phyloP scores from a whole-genome alignment of 257 asterid species.

The Solanum infundibuliforme region DNA sequence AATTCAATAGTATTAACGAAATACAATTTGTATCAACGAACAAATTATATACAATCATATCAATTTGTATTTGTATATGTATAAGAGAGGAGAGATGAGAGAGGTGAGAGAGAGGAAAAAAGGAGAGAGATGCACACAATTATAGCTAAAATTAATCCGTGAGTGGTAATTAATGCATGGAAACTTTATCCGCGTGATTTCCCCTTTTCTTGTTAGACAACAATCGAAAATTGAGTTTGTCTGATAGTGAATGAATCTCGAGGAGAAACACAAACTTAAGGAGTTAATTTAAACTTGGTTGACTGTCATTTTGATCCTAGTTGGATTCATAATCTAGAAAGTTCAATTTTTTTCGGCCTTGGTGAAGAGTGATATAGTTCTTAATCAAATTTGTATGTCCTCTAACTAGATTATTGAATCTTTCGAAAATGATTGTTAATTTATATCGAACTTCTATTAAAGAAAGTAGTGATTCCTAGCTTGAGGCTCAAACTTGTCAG shows the following conservation, averaged over 20 bases:
- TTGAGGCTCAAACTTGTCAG: background rate
- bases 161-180: background rate
- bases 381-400: background rate
- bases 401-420: background rate
- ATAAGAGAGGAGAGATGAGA: too few species aligned
- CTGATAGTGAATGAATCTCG: background rate
- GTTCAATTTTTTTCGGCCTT: background rate
- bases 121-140: background rate
- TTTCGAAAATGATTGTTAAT: background rate
- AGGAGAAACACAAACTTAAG: background rate
- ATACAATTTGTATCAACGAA: background rate
- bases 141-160: background rate
- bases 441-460: background rate
- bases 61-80: background rate
- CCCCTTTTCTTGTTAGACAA: background rate
- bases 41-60: too few species aligned
- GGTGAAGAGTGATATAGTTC: background rate
- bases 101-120: background rate
- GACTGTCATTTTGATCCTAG: background rate
- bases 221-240: background rate
- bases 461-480: background rate
- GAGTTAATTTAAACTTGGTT: background rate
- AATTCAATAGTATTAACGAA: background rate
- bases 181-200: too few species aligned
- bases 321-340: background rate